phyloP scores from a whole-genome alignment of 169 alveolate genomes.

The Blepharisma undulans region DNA sequence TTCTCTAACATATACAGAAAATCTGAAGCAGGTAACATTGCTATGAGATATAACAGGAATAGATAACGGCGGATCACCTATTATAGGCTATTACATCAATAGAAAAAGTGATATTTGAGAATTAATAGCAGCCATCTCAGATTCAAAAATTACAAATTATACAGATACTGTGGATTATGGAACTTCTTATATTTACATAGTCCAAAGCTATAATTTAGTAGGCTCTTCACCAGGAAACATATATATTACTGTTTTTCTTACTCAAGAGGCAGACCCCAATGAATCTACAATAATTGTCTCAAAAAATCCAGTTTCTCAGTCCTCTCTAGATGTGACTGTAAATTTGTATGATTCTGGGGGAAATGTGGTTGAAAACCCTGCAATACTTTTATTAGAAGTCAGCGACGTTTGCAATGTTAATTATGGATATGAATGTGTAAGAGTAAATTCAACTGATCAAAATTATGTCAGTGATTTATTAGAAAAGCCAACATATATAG shows the following conservation, averaged over 20 bases:
- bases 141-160: neutral
- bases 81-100: neutral
- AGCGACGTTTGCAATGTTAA: constrained; percentile 6
- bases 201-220: neutral
- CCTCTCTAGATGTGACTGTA: neutral
- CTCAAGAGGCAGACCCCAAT: neutral
- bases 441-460: neutral
- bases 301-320: neutral
- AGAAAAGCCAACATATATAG: neutral
- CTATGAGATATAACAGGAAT: neutral
- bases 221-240: neutral
- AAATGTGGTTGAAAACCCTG: neutral
- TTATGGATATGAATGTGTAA: constrained; percentile 16
- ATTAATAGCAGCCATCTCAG: neutral
- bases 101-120: neutral
- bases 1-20: neutral
- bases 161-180: neutral
- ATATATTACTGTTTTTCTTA: neutral
- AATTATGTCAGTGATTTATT: constrained; percentile 6
- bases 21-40: neutral
- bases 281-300: neutral
- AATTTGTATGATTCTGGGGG: neutral
- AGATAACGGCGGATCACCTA: neutral
- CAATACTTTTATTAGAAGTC: neutral
- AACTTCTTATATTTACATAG: neutral